Conservation (phyloP, 2,329 filamentous ascomycete genomes). For the Colletotrichum scovillei region DNA sequence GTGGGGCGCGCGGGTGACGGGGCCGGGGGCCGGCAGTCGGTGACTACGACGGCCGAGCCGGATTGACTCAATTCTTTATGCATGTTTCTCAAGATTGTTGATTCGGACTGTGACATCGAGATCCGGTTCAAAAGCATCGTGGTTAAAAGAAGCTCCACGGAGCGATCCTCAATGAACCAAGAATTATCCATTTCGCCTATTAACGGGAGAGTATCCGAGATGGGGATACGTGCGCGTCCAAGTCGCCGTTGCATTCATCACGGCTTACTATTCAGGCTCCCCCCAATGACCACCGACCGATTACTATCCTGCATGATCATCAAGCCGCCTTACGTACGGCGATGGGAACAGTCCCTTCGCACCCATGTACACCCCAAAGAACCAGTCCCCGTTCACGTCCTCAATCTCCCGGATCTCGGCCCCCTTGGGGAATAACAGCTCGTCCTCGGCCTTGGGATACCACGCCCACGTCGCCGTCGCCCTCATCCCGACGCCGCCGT, state of each 20-base stretch:
- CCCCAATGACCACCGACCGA: background rate
- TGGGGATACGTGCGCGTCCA: background rate
- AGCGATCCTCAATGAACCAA: background rate
- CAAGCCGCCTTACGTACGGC: slow-evolving; percentile 72
- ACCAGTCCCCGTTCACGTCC: slow-evolving; percentile 93
- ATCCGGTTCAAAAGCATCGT: background rate
- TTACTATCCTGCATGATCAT: slow-evolving; percentile 13
- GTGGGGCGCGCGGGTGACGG: slow-evolving; percentile 14
- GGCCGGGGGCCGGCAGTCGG: slow-evolving; percentile 18
- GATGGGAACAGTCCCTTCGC: slow-evolving; percentile 83
- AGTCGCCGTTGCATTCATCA: slow-evolving; percentile 14
- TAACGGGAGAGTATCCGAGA: background rate
- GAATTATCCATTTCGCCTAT: background rate
- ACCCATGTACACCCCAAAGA: slow-evolving; percentile 86
- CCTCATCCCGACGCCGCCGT: slow-evolving; percentile 76
- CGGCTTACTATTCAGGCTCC: background rate
- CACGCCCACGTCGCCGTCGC: slow-evolving; percentile 80
- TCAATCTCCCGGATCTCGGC: slow-evolving; percentile 87
- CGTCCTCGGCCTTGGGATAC: slow-evolving; percentile 77
- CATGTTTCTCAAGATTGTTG: background rate
- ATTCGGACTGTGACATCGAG: too few species aligned
- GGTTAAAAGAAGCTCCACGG: background rate
- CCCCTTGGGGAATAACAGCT: slow-evolving; percentile 84
- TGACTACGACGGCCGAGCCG: background rate
- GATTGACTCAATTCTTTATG: too few species aligned